A percentile compares a stretch with the other conserved stretches of the same genome.
Evolutionary conservation across 495 filamentous ascomycete genomes (phyloP).

Genomic region (Penicillium coffeae): DNA sequence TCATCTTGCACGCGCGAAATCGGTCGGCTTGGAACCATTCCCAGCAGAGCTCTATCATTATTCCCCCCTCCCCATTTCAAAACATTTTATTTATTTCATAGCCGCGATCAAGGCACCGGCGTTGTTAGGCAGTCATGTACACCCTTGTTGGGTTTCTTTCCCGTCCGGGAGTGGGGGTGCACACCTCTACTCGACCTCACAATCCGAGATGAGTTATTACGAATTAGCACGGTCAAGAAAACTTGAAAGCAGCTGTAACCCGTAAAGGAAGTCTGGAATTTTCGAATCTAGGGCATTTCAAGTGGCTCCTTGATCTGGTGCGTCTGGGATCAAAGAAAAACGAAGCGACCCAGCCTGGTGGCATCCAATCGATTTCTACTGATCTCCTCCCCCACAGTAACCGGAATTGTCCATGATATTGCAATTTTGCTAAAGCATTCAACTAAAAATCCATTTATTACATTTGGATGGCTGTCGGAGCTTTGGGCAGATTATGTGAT

Average conservation of each 20-base stretch:
- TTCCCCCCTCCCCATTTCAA: background rate
- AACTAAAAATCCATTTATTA: too few species aligned
- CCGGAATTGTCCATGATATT: background rate
- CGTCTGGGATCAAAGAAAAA: background rate
- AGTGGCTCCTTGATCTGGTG: background rate
- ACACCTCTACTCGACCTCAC: background rate
- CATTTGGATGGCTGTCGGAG: background rate
- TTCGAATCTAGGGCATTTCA: too few species aligned
- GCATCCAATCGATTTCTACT: background rate
- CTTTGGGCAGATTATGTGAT: background rate
- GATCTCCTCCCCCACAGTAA: background rate
- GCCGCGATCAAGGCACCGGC: constrained; percentile 5
- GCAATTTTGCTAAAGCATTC: too few species aligned
- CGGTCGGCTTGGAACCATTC: background rate
- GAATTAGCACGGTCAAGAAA: background rate
- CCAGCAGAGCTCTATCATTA: background rate
- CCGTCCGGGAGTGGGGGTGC: background rate
- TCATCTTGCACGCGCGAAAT: background rate
- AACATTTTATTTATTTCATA: background rate
- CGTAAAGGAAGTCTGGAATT: background rate
- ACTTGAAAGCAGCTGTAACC: background rate
- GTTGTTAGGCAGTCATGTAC: background rate
- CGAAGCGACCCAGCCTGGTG: background rate
- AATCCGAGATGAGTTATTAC: background rate
- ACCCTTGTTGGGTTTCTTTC: background rate